Evolutionary conservation across 164 flowering plant species (phyloP).

Genomic region (Annona cherimola): DNA sequence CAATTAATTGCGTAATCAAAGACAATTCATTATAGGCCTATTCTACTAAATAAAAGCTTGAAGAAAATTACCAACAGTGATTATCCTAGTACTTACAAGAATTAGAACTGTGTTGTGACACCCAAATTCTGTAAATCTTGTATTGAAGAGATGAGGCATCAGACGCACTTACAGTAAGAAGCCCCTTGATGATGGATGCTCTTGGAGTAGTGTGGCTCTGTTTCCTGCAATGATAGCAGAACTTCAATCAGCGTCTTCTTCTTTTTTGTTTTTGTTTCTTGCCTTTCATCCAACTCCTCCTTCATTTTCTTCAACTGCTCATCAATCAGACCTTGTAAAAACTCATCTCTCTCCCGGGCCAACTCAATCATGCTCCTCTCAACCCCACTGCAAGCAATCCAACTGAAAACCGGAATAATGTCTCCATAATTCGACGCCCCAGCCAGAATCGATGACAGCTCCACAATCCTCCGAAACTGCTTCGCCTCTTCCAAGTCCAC

Average conservation of each 20-base stretch:
- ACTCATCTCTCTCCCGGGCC: slow-evolving; percentile 6
- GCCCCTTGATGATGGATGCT: neutral
- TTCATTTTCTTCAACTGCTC: slow-evolving; percentile 5
- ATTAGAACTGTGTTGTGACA: too few species aligned
- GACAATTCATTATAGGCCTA: too few species aligned
- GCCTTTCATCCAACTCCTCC: neutral
- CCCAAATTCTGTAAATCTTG: too few species aligned
- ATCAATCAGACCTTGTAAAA: slow-evolving; percentile 11
- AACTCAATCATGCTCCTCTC: slow-evolving; percentile 15
- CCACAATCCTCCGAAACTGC: slow-evolving; percentile 6
- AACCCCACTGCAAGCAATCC: slow-evolving; percentile 14
- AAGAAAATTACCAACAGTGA: too few species aligned
- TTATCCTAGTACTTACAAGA: too few species aligned
- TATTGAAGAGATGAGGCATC: too few species aligned
- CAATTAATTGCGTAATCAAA: too few species aligned
- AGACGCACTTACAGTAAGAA: neutral
- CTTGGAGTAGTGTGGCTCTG: neutral
- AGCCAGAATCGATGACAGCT: slow-evolving; percentile 3
- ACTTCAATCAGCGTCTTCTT: slow-evolving; percentile 5
- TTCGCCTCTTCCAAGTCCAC: slow-evolving; percentile 6
- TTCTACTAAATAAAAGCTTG: too few species aligned
- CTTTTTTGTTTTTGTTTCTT: neutral
- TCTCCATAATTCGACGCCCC: slow-evolving; percentile 11
- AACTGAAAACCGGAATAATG: slow-evolving; percentile 8
- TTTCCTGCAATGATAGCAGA: neutral